These are phyloP conservation scores for Crithidia expoeki DNA, from an alignment of 208 protist genomes.

Conservation along the genomic window DNA sequence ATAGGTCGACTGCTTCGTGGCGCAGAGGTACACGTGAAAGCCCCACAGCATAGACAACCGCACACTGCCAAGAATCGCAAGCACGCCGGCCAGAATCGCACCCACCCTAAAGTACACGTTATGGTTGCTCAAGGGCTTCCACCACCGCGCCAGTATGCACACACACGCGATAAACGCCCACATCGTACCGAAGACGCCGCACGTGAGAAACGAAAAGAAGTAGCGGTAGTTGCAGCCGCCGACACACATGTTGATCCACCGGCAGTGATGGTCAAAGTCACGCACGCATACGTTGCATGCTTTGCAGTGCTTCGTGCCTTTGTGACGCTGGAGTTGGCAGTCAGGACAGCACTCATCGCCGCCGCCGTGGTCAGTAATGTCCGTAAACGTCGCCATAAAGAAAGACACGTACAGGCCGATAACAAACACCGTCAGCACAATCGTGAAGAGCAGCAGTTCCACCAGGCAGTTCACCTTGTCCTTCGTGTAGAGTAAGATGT, in stretches of 20 bases:
- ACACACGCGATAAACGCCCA: constrained; percentile 34
- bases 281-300: constrained; percentile 86
- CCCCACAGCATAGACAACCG: constrained; percentile 58
- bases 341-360: constrained; percentile 55
- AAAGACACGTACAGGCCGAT: constrained; percentile 35
- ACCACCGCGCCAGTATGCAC: constrained; percentile 64
- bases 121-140: constrained; percentile 41
- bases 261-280: constrained; percentile 91
- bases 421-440: constrained; percentile 19
- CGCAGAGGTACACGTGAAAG: constrained; percentile 63
- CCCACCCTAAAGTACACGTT: constrained; percentile 62
- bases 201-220: constrained; percentile 70
- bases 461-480: constrained; percentile 32
- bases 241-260: constrained; percentile 91
- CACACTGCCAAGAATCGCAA: constrained; percentile 37
- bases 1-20: constrained; percentile 56
- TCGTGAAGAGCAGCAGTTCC: constrained; percentile 46
- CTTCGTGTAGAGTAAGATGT: constrained; percentile 49
- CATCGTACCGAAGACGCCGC: constrained; percentile 30
- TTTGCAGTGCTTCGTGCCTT: constrained; percentile 81
- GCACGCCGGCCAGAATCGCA: constrained; percentile 44
- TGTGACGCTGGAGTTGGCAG: constrained; percentile 41
- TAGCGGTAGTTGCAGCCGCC: constrained; percentile 71
- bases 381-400: constrained; percentile 41
- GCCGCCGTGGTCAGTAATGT: constrained; percentile 48